Conservation (phyloP, 805 yeast species). For the Danielia oregonensis region DNA sequence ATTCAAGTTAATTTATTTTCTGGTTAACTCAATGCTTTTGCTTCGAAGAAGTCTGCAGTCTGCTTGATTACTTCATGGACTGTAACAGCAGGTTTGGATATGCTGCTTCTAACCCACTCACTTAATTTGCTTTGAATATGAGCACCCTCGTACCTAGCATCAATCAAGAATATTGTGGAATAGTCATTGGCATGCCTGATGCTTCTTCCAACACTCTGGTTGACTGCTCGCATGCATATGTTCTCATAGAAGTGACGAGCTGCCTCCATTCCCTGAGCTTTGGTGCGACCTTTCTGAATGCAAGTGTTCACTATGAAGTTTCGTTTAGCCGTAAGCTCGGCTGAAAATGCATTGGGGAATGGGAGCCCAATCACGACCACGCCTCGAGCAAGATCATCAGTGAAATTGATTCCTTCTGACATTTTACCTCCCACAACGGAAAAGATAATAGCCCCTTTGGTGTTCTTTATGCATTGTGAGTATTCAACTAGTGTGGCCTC, state of each 20-base stretch:
- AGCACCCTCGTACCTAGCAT: constrained; percentile 49
- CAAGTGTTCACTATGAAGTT: constrained; percentile 56
- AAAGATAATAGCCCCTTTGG: constrained; percentile 62
- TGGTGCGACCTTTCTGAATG: constrained; percentile 45
- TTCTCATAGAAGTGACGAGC: constrained; percentile 69
- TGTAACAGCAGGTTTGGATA: constrained; percentile 8
- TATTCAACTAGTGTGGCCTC: constrained; percentile 50
- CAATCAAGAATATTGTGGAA: constrained; percentile 70
- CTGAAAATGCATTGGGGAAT: constrained; percentile 79
- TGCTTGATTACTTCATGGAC: too few relatives aligned
- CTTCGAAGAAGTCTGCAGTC: too few relatives aligned
- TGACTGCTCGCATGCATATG: constrained; percentile 84
- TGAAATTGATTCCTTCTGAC: constrained; percentile 91
- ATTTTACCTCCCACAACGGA: constrained; percentile 91
- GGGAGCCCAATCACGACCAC: constrained; percentile 88
- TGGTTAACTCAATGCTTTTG: not conserved
- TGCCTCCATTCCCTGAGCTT: constrained; percentile 42
- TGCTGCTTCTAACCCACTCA: constrained; percentile 58
- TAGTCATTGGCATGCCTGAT: constrained; percentile 82
- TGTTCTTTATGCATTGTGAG: constrained; percentile 33
- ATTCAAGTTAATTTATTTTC: not conserved
- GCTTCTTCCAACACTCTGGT: constrained; percentile 90
- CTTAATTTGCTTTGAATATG: constrained; percentile 60
- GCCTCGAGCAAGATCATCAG: constrained; percentile 82
- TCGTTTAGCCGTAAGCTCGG: constrained; percentile 72